Evolutionary conservation across 306 rosid genomes (phyloP), one percentile per base, ranked within the genome.

Genomic region (Fragaria ananassa): DNA sequence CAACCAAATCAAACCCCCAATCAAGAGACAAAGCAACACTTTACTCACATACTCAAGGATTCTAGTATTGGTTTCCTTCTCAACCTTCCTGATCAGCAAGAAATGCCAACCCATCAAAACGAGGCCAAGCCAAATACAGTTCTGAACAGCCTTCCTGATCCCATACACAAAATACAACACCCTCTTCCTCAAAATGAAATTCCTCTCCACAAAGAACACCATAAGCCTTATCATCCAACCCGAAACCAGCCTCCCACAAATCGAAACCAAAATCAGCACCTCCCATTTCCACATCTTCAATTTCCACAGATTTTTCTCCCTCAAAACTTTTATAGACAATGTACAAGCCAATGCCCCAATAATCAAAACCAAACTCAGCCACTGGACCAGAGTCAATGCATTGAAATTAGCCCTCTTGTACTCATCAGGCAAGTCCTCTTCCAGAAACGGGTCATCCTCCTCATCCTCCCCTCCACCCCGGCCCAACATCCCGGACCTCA

Each of bases 161-260:
- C 98, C 98, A 74, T 93, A 91, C 2, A 93, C 98, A 46, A 93
- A 93, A 83, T 93, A 93, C 50, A 93, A 75, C 8, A 93, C 91
- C 72, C 86, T 78, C 75, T 93, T 93, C 7, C 98, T 86, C 72
- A 91, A 69, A 47, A 91, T 82, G 51, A 93, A 93, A 72, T 91
- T 93, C 82, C 91, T 89, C 54, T 93, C 98, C 6, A 88, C 77
- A 42, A 79, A 93, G 75, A 81, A 93, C n/a, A 93, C 98, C 0
- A 76, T 34, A 1, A 91, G 69, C 39, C 84, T 77, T 14, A 91
- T 86, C 31, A 84, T 79, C 98, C 98, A 93, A 69, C 87, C 97
- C 12, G 98, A 93, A 4, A 93, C 93, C 82, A 93, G 82, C 25
- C 97, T 72, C 5, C 98, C 98, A 68, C 96, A 93, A 1, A 93